Base-by-base conservation (phyloP, 2,329 filamentous ascomycete genomes). In the Cercospora nicotianae region DNA sequence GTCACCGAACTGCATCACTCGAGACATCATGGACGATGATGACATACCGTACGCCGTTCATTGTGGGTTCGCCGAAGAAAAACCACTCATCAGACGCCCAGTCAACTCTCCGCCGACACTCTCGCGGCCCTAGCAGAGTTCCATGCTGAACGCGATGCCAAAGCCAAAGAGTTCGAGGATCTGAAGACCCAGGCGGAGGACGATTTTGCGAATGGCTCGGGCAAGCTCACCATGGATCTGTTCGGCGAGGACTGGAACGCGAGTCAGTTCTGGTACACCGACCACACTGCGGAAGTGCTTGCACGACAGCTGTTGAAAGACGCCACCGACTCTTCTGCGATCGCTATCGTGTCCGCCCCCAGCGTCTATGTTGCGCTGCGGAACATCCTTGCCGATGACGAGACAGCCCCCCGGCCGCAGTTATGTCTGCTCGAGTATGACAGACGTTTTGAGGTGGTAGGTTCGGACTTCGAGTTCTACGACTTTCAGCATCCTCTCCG, bases 211-310 rank as follows among this genome's bases (percentile, higher is more conserved):
- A 74, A 48, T 55, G 62, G 66, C 55, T 70, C 71, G 39, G 70
- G 69, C 60, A 79, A 79, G 57, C 72, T 87, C 36, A 85, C 80
- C 48, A 94, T 94, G 87, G 87, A 91, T 31, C 82, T 86, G 1
- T 95, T 94, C 74, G 83, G 84, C 1, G 92, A 94, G 79, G 90
- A 94, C 78, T 95, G 92, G 92, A 92, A 94, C 75, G 87, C 90
- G 75, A 90, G 87, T 42, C 71, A 73, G 57, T 95, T 95, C 75
- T 95, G 92, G 91, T 91, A 82, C 45, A 88, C 87, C 8, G 89
- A 93, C 63, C 86, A 89, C 71, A 94, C 91, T 26, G 91, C 91
- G 0, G 83, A 78, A 1, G 75, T 83, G 5, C 79, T 91, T 20
- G 91, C 91, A 1, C 81, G 83, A 65, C 85, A 91, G 74, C 82